A percentile compares a stretch with the other conserved stretches of the same genome.
phyloP scores from a whole-genome alignment of 192 early-diverging fungal species.

The Jimgerdemannia flammicorona region DNA sequence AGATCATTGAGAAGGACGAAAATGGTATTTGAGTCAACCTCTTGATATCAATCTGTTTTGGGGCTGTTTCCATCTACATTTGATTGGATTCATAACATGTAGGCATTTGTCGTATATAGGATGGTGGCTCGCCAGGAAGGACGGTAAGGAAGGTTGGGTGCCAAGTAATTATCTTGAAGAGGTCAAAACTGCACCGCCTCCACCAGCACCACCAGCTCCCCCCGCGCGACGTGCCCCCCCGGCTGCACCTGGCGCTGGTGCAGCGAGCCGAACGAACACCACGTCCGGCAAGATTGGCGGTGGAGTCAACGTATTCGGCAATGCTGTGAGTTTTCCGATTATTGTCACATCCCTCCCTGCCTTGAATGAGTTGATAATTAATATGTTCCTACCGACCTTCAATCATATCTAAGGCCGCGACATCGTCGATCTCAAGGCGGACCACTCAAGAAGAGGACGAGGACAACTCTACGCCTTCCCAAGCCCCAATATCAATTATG shows the following conservation, averaged over 20 bases:
- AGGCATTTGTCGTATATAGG: conserved; percentile 24
- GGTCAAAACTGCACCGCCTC: conserved; percentile 29
- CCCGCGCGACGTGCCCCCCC: conserved; percentile 30
- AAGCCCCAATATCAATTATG: conserved; percentile 17
- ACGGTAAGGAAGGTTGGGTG: conserved; percentile 67
- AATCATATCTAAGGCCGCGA: conserved; percentile 3
- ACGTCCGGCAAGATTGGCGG: background rate
- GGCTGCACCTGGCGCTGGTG: conserved; percentile 18
- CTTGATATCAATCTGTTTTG: background rate
- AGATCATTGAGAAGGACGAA: conserved; percentile 61
- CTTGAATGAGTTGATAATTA: no score
- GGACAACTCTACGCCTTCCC: background rate
- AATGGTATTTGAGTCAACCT: conserved; percentile 54
- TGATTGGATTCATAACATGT: background rate
- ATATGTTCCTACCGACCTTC: background rate
- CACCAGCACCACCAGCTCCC: conserved; percentile 41
- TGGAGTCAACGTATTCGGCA: background rate
- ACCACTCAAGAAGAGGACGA: background rate
- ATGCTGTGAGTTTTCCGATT: background rate
- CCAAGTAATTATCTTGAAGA: conserved; percentile 78
- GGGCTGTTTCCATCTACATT: background rate
- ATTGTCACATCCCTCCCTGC: no score
- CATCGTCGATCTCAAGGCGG: background rate
- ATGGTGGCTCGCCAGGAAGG: conserved; percentile 56
- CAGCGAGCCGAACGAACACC: background rate